Percentiles rank a stretch among this genome's conserved stretches.
phyloP scores from a whole-genome alignment of 129 eudicot species.

The Flaveria robusta region DNA sequence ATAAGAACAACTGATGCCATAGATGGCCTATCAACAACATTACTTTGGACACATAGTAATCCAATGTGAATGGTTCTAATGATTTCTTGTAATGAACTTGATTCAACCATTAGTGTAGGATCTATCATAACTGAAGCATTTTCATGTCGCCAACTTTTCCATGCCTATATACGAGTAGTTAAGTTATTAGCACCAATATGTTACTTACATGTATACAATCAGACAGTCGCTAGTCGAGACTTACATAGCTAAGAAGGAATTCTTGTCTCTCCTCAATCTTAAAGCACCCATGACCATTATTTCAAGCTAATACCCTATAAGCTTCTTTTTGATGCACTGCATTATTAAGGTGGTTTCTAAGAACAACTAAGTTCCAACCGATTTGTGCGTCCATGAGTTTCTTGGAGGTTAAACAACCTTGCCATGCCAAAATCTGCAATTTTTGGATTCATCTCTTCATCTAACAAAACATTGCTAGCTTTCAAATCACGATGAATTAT shows the following conservation, averaged over 20 bases:
- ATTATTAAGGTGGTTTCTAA: too few species aligned
- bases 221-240: not conserved
- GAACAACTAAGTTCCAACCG: too few species aligned
- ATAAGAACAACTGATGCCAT: constrained; percentile 5
- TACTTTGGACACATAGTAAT: not conserved
- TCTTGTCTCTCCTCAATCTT: not conserved
- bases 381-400: too few species aligned
- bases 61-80: constrained; percentile 23
- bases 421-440: constrained; percentile 56
- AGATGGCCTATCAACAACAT: not conserved
- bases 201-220: not conserved
- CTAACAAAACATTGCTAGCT: constrained; percentile 48
- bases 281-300: constrained; percentile 13
- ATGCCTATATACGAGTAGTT: constrained; percentile 31
- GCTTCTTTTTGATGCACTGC: too few species aligned
- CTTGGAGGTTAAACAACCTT: too few species aligned
- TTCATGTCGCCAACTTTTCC: constrained; percentile 35
- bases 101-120: not conserved
- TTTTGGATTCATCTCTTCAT: constrained; percentile 47
- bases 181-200: not conserved
- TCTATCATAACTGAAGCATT: constrained; percentile 24
- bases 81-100: constrained; percentile 11
- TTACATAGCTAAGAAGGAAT: constrained; percentile 21
- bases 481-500: constrained; percentile 50
- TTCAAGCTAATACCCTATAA: constrained; percentile 27